A percentile compares a stretch with the other conserved stretches of the same genome.
Conservation (phyloP, 2,329 filamentous ascomycete species). For the Tolypocladium tundrense region DNA sequence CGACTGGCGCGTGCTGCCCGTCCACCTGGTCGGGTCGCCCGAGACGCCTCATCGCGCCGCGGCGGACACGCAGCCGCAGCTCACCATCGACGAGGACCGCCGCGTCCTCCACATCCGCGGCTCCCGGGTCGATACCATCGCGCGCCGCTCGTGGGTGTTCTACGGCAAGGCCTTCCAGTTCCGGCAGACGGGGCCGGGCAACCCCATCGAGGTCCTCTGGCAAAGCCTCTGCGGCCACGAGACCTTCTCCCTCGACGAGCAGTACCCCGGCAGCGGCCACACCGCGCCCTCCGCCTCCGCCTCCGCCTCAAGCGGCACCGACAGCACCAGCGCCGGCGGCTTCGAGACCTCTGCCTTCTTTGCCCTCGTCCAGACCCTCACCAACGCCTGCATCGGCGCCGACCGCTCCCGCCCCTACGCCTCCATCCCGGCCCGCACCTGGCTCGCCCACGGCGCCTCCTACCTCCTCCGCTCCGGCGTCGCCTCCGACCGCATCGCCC, state of each 20-base stretch:
- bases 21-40: slow-evolving; percentile 21
- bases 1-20: slow-evolving; percentile 22
- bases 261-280: slow-evolving; percentile 7
- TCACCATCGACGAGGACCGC: slow-evolving; percentile 14
- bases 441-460: slow-evolving; percentile 20
- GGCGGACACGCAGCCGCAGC: slow-evolving; percentile 13
- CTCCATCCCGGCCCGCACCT: slow-evolving; percentile 13
- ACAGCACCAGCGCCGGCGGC: slow-evolving; percentile 3
- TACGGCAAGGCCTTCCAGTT: slow-evolving; percentile 21
- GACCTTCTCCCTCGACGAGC: slow-evolving; percentile 13
- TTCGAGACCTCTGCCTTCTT: slow-evolving; percentile 15
- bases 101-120: slow-evolving; percentile 17
- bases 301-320: background rate
- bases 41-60: slow-evolving; percentile 20
- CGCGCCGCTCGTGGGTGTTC: slow-evolving; percentile 16
- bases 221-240: slow-evolving; percentile 13
- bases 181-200: slow-evolving; percentile 1
- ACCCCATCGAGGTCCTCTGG: slow-evolving; percentile 21
- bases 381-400: slow-evolving; percentile 19
- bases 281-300: background rate
- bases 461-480: slow-evolving; percentile 16
- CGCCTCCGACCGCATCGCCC: slow-evolving; percentile 5
- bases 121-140: slow-evolving; percentile 15
- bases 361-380: slow-evolving; percentile 22
- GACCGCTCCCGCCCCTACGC: slow-evolving; percentile 16